Evolutionary conservation across 2,329 filamentous ascomycete genomes (phyloP), one percentile per base, ranked within the genome.

Genomic region (Cercospora sojina): DNA sequence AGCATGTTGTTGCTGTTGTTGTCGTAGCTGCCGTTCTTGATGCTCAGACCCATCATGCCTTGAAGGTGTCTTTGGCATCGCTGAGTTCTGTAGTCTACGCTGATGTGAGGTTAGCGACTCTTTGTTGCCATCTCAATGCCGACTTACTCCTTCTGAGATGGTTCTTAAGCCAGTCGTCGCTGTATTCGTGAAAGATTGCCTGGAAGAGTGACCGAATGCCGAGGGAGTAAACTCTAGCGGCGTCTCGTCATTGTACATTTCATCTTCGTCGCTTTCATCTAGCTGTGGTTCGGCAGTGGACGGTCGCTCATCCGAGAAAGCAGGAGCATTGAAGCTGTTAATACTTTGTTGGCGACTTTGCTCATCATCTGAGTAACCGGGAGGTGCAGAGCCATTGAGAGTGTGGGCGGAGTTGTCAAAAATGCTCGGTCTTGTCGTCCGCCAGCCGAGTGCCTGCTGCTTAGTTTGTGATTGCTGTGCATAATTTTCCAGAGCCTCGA

Each of bases 401-500:
- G 62, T 64, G 35, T 69, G 55, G 27, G 55, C 62, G 7, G 70
- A 55, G 12, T 61, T 49, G 32, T 75, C 71, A 49, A 72, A 67
- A n/a, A 72, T 70, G 62, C 70, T 72, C 57, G 67, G 64, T 66
- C 70, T 59, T 64, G 64, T 41, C 27, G 58, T 51, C 8, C 27
- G 56, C 70, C 72, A 73, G 6, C 69, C 71, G 16, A 72, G 62
- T 7, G 69, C 69, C 29, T 69, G 67, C 4, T 65, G 55, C 58
- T 72, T 76, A 62, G 68, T 74, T 18, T 67, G 64, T 23, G 67
- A 64, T 9, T 73, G 73, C 18, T 66, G 51, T 35, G 82, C 77
- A 70, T 85, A 92, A 72, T 85, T 89, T 67, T 96, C 88, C 9
- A 99, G 82, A 0, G 95, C 93, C 72, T 96, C 90, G 70, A 97